Evolutionary conservation across 768 basidiomycete species (phyloP).

Genomic region (Boletus subcaerulescens): DNA sequence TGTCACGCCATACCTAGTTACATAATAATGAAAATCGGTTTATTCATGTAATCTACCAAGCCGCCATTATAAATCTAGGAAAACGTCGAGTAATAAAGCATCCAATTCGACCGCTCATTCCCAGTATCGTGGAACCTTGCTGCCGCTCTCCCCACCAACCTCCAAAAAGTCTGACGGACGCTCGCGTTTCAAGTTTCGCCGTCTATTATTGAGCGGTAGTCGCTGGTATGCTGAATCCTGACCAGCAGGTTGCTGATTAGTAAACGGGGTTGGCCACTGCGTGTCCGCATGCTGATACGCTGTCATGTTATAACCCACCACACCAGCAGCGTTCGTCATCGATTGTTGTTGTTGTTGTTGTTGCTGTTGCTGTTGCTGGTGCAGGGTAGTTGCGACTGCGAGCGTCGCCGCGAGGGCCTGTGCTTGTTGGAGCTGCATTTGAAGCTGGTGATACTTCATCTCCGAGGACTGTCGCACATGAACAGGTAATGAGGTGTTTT

Average conservation of each 20-base stretch:
- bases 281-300: constrained; percentile 39
- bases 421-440: constrained; percentile 76
- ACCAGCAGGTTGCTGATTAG: constrained; percentile 61
- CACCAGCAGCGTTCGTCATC: constrained; percentile 30
- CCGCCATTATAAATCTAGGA: not conserved
- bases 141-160: constrained; percentile 59
- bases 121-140: constrained; percentile 73
- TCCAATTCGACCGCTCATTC: constrained; percentile 41
- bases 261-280: constrained; percentile 48
- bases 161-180: constrained; percentile 84
- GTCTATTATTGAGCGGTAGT: constrained; percentile 75
- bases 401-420: constrained; percentile 68
- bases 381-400: constrained; percentile 53
- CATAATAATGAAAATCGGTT: not conserved
- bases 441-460: constrained; percentile 78
- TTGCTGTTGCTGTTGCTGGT: constrained; percentile 50
- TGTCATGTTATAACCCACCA: constrained; percentile 42
- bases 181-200: constrained; percentile 75
- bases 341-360: constrained; percentile 41
- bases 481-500: constrained; percentile 69
- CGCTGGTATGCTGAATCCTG: constrained; percentile 88
- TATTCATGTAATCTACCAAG: constrained; percentile 3
- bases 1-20: constrained; percentile 18
- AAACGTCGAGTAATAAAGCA: not conserved
- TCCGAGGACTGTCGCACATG: constrained; percentile 78